Evolutionary conservation across 192 early-diverging fungal species (phyloP), one percentile per base, ranked within the genome.

Genomic region (Gaertneriomyces semiglobifer): DNA sequence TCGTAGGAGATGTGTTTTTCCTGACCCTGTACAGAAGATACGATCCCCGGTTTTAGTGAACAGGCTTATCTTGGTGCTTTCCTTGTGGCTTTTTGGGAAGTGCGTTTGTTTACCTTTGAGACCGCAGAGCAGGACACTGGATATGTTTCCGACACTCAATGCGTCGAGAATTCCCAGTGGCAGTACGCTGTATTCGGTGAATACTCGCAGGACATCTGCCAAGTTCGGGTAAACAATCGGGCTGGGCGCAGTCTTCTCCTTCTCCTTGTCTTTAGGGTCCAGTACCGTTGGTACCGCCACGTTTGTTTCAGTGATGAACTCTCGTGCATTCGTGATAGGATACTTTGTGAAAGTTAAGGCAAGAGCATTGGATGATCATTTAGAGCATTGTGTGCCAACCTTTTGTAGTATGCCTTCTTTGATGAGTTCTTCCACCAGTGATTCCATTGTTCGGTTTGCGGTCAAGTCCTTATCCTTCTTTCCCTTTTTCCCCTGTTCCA

Each of bases 381-480:
- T 33, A 33, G 0, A 33, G 25, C 55, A 46, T 6, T 54, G n/a
- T 60, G 12, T 41, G 18, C 51, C 38, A 65, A 79, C 76, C 66
- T 77, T 72, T 63, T 85, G 84, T 11, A 86, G 60, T 6, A 86
- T 68, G 16, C 85, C 82, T 2, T 79, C 71, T 45, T 81, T 76
- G 12, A 84, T 72, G 5, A 86, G 56, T 67, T 85, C 83, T 60
- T 85, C 85, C 41, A 83, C 69, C 25, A 85, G 64, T 7, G 79
- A 83, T 38, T 86, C 83, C 75, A 85, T 84, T 3, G 83, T 83
- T 41, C 85, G 63, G 48, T 81, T 81, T 4, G 81, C 81, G 3
- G 85, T 86, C 53, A 86, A 51, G 51, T 86, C 85, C 67, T 86
- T 86, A 57, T 86, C 85, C 58, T 86, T 86, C 58, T 86, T 86